Evolutionary conservation across 2,329 filamentous ascomycete genomes (phyloP), one percentile per base, ranked within the genome.

Genomic region (Exophiala xenobiotica): DNA sequence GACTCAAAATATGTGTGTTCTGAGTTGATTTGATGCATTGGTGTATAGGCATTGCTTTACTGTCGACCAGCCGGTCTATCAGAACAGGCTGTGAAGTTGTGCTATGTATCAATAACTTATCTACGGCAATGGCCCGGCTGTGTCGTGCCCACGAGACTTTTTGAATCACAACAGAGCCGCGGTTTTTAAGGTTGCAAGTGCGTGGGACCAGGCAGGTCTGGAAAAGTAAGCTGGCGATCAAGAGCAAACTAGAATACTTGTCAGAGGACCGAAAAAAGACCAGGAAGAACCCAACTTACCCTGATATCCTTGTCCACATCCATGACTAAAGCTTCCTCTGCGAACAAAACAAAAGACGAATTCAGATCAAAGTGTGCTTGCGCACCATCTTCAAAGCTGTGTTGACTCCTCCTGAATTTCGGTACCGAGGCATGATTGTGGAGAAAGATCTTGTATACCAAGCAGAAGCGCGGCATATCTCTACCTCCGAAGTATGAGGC

Each of bases 251-350:
- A 20, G 14, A 22, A 8, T 22, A 41, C 20, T 18, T 19, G 20
- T 41, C 19, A 41, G 38, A 14, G 8, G n/a, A 41, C 7, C 20
- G 38, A 41, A 41, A 23, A 20, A 11, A 12, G n/a, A 23, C 24
- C 14, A 41, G n/a, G 24, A 41, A 41, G 38, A 41, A 12, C 8
- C 14, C 38, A 22, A 41, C 38, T 12, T 41, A 41, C 38, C 38
- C 38, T 41, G 38, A 41, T 41, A 20, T 41, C 38, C 38, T 41
- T 41, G 38, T 20, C 20, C 38, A 41, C 20, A 41, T 41, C 38
- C 38, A 41, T 41, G 9, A 41, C 19, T 20, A 41, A 41, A 19
- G 19, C 38, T 19, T 41, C 38, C 20, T 41, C 14, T 8, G 14
- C 38, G 19, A 41, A 41, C 38, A 41, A 41, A 22, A 41, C 19